These are phyloP conservation scores for Pseudogymnoascus verrucosus DNA, from an alignment of 2,329 filamentous ascomycete species.

Conservation along the genomic window DNA sequence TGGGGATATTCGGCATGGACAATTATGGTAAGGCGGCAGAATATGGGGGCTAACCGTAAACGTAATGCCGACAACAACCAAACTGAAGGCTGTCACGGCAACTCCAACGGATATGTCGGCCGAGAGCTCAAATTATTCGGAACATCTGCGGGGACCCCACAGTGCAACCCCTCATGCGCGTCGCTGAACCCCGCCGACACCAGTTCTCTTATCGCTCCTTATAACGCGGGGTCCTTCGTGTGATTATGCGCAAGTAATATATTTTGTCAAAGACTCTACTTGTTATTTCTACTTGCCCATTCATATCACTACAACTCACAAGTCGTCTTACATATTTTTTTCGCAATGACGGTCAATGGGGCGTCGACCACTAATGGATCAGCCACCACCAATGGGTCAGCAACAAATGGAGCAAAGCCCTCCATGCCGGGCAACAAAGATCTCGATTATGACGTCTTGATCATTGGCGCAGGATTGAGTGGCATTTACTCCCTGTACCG, in stretches of 20 bases:
- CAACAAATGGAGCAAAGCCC: background rate
- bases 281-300: background rate
- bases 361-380: background rate
- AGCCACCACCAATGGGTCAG: background rate
- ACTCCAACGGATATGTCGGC: background rate
- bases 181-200: background rate
- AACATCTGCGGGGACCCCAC: background rate
- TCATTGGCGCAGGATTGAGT: constrained; percentile 34
- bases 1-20: background rate
- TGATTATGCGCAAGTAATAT: background rate
- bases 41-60: background rate
- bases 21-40: background rate
- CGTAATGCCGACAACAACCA: background rate
- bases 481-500: constrained; percentile 36
- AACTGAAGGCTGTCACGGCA: background rate
- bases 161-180: background rate
- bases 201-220: background rate
- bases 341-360: background rate
- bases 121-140: background rate
- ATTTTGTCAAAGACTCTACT: background rate
- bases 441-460: constrained; percentile 29
- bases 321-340: background rate
- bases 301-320: background rate
- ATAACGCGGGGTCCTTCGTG: background rate
- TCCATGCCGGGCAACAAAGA: background rate